These are phyloP conservation scores for Lolium rigidum DNA, from an alignment of 176 grass and related monocot genomes.

Conservation along the genomic window DNA sequence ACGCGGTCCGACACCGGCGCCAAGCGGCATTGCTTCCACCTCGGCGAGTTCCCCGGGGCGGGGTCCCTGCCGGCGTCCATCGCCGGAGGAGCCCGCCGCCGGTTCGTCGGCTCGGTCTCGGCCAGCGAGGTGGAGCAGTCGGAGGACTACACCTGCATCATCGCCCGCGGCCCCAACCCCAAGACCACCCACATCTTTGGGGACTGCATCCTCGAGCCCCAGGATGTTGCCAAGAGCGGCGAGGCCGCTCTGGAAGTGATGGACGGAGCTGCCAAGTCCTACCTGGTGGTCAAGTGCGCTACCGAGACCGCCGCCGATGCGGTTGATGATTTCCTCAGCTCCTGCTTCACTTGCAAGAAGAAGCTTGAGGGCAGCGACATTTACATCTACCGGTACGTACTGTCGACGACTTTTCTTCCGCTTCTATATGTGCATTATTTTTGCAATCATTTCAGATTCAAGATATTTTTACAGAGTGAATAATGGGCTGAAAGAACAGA, in stretches of 20 bases:
- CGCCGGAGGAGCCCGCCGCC: neutral
- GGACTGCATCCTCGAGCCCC: slow-evolving; percentile 81
- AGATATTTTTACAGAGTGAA: neutral
- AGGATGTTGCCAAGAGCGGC: slow-evolving; percentile 33
- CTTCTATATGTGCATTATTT: slow-evolving; percentile 1
- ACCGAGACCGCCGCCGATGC: neutral
- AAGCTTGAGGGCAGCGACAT: slow-evolving; percentile 82
- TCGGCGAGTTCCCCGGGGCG: slow-evolving; percentile 57
- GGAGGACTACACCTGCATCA: slow-evolving; percentile 42
- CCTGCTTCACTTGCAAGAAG: slow-evolving; percentile 83
- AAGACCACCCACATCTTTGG: slow-evolving; percentile 97
- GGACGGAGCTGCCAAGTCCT: slow-evolving; percentile 36
- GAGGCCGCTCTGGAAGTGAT: slow-evolving; percentile 31
- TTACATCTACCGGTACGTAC: slow-evolving; percentile 86
- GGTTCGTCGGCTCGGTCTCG: neutral
- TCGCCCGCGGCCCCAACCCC: slow-evolving; percentile 83
- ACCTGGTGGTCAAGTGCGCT: slow-evolving; percentile 50
- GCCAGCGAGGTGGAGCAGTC: neutral
- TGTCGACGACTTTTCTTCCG: neutral
- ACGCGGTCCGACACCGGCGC: neutral
- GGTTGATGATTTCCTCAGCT: slow-evolving; percentile 61
- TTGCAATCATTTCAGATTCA: neutral
- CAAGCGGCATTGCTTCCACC: slow-evolving; percentile 50
- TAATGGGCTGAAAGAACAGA: neutral
- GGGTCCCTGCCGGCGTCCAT: slow-evolving; percentile 71